phyloP scores from a whole-genome alignment of 192 early-diverging fungal genomes.

The Geranomyces michiganensis region DNA sequence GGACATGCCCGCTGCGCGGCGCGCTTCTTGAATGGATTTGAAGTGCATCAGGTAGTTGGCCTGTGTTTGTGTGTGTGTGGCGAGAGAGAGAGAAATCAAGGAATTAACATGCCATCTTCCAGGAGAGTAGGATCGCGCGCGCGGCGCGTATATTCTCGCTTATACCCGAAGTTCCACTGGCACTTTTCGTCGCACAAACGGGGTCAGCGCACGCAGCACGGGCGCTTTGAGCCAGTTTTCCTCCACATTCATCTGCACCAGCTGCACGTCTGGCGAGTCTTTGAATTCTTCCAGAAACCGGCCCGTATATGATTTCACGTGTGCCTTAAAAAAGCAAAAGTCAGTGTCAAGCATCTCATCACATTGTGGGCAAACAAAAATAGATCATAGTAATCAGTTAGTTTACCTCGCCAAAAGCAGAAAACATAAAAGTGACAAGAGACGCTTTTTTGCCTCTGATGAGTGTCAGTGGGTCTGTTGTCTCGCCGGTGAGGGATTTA shows the following conservation, averaged over 20 bases:
- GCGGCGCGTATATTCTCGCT: not conserved
- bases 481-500: conserved; percentile 35
- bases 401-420: conserved; percentile 49
- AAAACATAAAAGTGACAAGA: conserved; percentile 48
- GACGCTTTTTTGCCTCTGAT: conserved; percentile 29
- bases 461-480: conserved; percentile 34
- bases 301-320: conserved; percentile 34
- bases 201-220: conserved; percentile 36
- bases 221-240: conserved; percentile 47
- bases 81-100: not conserved
- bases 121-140: not conserved
- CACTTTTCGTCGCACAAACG: conserved; percentile 39
- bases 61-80: not conserved
- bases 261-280: conserved; percentile 9
- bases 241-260: conserved; percentile 46
- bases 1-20: conserved; percentile 42
- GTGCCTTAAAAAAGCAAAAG: conserved; percentile 18
- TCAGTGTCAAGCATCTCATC: not conserved
- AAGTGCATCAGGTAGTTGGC: conserved; percentile 44
- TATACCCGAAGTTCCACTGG: conserved; percentile 30
- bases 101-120: not conserved
- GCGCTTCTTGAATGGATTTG: conserved; percentile 35
- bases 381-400: too few species aligned
- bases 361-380: conserved; percentile 1
- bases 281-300: conserved; percentile 41